These are phyloP conservation scores for Fomitiporia mediterranea DNA, from an alignment of 1,284 basidiomycete species.

Conservation along the genomic window DNA sequence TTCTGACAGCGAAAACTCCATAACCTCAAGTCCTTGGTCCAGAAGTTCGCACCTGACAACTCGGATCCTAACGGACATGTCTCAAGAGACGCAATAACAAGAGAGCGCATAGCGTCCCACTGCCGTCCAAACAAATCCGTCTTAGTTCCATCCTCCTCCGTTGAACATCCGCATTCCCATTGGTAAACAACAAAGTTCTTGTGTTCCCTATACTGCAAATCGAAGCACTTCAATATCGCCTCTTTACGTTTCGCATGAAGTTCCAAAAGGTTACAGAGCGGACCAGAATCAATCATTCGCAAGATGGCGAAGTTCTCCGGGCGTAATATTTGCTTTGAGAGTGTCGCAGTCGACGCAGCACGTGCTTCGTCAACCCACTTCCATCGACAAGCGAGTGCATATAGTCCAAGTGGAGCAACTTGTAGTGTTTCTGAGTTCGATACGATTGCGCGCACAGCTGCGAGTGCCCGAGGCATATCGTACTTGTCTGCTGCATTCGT, in stretches of 20 bases:
- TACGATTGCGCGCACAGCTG: slow-evolving; percentile 1
- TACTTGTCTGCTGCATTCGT: slow-evolving; percentile 17
- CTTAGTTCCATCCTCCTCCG: slow-evolving; percentile 4
- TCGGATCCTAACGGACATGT: not conserved
- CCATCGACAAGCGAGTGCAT: slow-evolving; percentile 14
- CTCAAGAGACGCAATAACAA: not conserved
- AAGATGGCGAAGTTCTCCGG: not conserved
- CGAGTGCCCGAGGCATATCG: slow-evolving; percentile 8
- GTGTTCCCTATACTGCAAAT: not conserved
- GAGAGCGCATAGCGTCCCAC: slow-evolving; percentile 6
- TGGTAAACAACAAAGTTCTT: not conserved
- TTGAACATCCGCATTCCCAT: slow-evolving; percentile 7
- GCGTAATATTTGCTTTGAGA: not conserved
- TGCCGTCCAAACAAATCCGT: not conserved
- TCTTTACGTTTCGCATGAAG: slow-evolving; percentile 11
- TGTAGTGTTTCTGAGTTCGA: not conserved
- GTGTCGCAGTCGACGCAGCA: slow-evolving; percentile 11
- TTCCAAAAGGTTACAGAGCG: slow-evolving; percentile 11
- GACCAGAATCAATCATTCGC: not conserved
- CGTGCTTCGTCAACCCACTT: slow-evolving; percentile 12
- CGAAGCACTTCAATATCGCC: slow-evolving; percentile 6
- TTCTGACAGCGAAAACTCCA: not conserved
- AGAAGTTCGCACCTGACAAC: not conserved
- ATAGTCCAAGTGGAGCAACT: not conserved
- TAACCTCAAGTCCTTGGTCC: slow-evolving; percentile 1